A percentile compares a stretch with the other conserved stretches of the same genome.
These are phyloP conservation scores for Coemansia guatemalensis DNA, from an alignment of 192 early-diverging fungal genomes.

Conservation along the genomic window DNA sequence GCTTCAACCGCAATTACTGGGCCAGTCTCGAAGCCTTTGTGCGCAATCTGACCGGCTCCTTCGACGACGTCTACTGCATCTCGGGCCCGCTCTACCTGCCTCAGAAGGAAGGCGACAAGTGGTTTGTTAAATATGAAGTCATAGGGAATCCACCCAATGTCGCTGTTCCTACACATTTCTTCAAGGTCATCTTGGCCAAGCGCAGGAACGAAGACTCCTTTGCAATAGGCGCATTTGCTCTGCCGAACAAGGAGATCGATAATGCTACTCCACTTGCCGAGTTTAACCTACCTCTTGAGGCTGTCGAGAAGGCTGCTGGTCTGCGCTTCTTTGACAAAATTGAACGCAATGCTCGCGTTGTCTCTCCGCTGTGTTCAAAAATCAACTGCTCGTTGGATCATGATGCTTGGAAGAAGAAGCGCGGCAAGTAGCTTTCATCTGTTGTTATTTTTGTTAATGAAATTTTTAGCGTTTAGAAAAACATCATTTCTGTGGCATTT, in stretches of 20 bases:
- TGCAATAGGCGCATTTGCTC: constrained; percentile 70
- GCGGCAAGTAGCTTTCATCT: neutral
- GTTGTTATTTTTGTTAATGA: too few species aligned
- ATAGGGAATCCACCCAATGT: constrained; percentile 85
- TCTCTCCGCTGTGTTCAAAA: constrained; percentile 45
- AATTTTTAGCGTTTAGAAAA: too few species aligned
- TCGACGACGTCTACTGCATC: constrained; percentile 82
- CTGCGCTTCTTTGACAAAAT: constrained; percentile 70
- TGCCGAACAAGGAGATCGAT: constrained; percentile 79
- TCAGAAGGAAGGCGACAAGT: constrained; percentile 70
- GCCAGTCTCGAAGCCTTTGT: constrained; percentile 82
- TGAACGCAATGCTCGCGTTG: constrained; percentile 35
- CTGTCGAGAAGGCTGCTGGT: constrained; percentile 66
- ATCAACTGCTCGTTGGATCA: constrained; percentile 41
- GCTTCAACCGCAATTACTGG: constrained; percentile 96
- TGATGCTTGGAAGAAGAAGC: constrained; percentile 40
- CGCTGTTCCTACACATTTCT: constrained; percentile 93
- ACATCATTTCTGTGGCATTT: too few species aligned
- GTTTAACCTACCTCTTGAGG: constrained; percentile 75
- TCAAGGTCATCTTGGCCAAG: constrained; percentile 80
- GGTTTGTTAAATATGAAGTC: constrained; percentile 82
- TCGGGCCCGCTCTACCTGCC: constrained; percentile 90
- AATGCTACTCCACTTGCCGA: constrained; percentile 61
- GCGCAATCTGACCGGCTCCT: constrained; percentile 65
- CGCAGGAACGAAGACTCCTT: constrained; percentile 52